Conservation (phyloP, 148 eudicot genomes). For the Rhododendron vialii region DNA sequence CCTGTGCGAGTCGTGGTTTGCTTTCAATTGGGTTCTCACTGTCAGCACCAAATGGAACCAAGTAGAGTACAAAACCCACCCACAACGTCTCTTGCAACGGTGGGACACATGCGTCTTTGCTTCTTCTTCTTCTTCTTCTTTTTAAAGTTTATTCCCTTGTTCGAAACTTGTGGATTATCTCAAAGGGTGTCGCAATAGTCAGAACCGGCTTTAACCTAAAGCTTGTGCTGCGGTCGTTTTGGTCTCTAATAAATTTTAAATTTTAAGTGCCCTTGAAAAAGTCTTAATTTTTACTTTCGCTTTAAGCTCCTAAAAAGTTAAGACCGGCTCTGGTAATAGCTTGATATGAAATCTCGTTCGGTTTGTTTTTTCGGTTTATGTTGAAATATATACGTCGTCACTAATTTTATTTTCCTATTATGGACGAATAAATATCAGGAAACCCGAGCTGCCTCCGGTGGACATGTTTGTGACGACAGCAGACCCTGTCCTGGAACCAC, state of each 20-base stretch:
- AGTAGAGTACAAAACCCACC: constrained; percentile 4
- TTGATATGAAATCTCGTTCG: too few species aligned
- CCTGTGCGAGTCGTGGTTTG: constrained; percentile 29
- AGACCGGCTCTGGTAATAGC: too few species aligned
- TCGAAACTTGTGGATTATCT: too few species aligned
- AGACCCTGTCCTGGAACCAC: constrained; percentile 35
- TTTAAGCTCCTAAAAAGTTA: too few species aligned
- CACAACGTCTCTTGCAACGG: constrained; percentile 5
- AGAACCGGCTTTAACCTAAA: too few species aligned
- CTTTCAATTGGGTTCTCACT: constrained; percentile 17
- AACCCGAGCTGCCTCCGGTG: constrained; percentile 19
- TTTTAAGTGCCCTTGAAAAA: too few species aligned
- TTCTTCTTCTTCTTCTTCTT: neutral
- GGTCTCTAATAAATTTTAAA: too few species aligned
- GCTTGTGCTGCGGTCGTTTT: too few species aligned
- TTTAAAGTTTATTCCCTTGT: too few species aligned
- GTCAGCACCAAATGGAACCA: constrained; percentile 30
- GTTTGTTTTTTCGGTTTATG: neutral
- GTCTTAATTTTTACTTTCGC: too few species aligned
- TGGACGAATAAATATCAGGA: neutral
- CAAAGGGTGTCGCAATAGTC: too few species aligned
- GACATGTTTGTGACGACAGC: constrained; percentile 43
- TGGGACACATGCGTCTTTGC: neutral
- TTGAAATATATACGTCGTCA: neutral
- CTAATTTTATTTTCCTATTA: neutral